Conservation (phyloP, 352 stramenopile genomes). For the Thalassiosira exigua region DNA sequence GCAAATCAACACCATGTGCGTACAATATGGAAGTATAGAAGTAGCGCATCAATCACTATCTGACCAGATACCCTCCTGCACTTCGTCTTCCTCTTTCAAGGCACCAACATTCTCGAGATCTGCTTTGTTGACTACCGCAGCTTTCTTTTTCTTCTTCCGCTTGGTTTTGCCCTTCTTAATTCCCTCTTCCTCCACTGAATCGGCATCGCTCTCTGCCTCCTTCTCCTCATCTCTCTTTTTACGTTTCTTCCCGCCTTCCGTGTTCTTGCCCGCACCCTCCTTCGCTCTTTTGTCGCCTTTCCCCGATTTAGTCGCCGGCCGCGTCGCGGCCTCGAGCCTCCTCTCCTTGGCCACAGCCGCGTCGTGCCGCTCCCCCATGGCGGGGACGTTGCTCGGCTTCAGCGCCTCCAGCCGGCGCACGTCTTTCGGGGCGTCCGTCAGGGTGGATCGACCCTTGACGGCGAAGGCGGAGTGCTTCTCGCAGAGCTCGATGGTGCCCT, state of each 20-base stretch:
- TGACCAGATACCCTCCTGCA: conserved; percentile 83
- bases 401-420: conserved; percentile 88
- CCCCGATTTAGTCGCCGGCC: conserved; percentile 48
- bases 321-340: conserved; percentile 81
- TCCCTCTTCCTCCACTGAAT: conserved; percentile 25
- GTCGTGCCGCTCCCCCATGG: conserved; percentile 90
- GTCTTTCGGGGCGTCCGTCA: conserved; percentile 89
- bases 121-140: conserved; percentile 42
- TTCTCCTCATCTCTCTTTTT: conserved; percentile 39
- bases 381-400: conserved; percentile 87
- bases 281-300: conserved; percentile 68
- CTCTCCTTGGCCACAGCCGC: conserved; percentile 89
- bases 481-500: conserved; percentile 83
- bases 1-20: too few relatives aligned
- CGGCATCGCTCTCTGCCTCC: conserved; percentile 28
- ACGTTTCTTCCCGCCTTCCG: conserved; percentile 33
- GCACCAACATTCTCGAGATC: conserved; percentile 60
- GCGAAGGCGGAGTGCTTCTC: conserved; percentile 67
- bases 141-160: conserved; percentile 57
- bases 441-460: conserved; percentile 54
- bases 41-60: conserved; percentile 73
- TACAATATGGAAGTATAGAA: too few relatives aligned
- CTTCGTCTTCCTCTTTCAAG: conserved; percentile 78
- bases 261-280: conserved; percentile 59
- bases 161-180: conserved; percentile 30